A percentile compares a stretch with the other conserved stretches of the same genome.
Evolutionary conservation across 2,329 filamentous ascomycete species (phyloP).

Genomic region (Trichophyton schoenleinii): DNA sequence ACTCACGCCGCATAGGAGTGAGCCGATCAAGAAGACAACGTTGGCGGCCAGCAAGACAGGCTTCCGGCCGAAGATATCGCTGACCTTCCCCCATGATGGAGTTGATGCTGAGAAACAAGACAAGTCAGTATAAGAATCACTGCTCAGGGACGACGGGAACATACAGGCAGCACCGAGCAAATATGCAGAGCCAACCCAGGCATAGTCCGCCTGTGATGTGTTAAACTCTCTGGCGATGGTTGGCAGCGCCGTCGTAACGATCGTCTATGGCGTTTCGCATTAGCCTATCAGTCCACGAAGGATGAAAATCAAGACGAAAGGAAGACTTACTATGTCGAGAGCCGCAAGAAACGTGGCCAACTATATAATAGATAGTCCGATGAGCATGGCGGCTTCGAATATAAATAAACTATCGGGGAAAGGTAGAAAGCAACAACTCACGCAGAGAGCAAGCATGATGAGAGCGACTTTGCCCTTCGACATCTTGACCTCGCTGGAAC

Average conservation of each 20-base stretch:
- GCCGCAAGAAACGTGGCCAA: conserved; percentile 49
- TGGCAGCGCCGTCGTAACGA: conserved; percentile 25
- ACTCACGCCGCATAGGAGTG: conserved; percentile 47
- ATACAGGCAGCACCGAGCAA: conserved; percentile 22
- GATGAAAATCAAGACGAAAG: background rate
- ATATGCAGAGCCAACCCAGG: conserved; percentile 28
- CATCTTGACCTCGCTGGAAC: conserved; percentile 5
- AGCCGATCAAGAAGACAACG: conserved; percentile 49
- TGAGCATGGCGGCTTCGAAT: background rate
- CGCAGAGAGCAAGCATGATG: conserved; percentile 13
- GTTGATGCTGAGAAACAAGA: conserved; percentile 22
- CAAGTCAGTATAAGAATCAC: background rate
- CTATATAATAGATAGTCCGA: conserved; percentile 17
- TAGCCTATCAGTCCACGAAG: conserved; percentile 1
- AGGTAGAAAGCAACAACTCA: conserved; percentile 4
- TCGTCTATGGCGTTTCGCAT: conserved; percentile 16
- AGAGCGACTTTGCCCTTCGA: conserved; percentile 11
- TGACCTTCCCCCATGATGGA: conserved; percentile 48
- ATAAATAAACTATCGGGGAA: background rate
- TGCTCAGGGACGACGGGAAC: conserved; percentile 12
- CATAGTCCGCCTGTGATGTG: conserved; percentile 23
- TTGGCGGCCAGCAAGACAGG: conserved; percentile 49
- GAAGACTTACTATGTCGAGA: conserved; percentile 40
- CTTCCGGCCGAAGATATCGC: conserved; percentile 57
- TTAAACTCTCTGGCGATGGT: conserved; percentile 23